phyloP scores from a whole-genome alignment of 2,329 filamentous ascomycete genomes.

The Penicillium rolfsii region DNA sequence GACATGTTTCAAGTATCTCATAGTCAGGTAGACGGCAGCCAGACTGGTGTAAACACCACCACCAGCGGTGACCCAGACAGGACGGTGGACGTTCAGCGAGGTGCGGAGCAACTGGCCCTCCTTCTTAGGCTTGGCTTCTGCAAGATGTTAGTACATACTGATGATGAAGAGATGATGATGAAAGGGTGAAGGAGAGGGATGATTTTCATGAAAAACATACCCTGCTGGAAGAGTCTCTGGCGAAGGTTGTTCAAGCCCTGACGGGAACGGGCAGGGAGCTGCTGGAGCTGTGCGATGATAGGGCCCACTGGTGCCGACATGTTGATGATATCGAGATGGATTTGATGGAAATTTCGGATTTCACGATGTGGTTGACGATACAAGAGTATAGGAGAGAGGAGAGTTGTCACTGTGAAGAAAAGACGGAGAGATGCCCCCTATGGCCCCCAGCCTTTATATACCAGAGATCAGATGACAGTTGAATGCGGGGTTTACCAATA shows the following conservation, averaged over 20 bases:
- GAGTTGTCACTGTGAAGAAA: conserved; percentile 9
- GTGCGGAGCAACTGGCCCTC: conserved; percentile 34
- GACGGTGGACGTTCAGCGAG: conserved; percentile 38
- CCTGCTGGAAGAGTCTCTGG: conserved; percentile 32
- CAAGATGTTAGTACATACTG: conserved; percentile 11
- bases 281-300: conserved; percentile 27
- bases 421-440: not conserved
- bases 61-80: conserved; percentile 38
- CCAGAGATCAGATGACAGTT: conserved; percentile 26
- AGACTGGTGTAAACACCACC: conserved; percentile 38
- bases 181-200: not conserved
- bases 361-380: conserved; percentile 7
- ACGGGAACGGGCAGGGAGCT: conserved; percentile 28
- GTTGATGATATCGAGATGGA: conserved; percentile 7
- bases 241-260: conserved; percentile 32
- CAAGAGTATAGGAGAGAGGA: conserved; percentile 16
- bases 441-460: conserved; percentile 22
- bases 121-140: conserved; percentile 34
- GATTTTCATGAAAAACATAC: conserved; percentile 17
- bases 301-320: conserved; percentile 32
- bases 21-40: conserved; percentile 37
- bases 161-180: not conserved
- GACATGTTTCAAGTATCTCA: conserved; percentile 35
- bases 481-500: conserved; percentile 27
- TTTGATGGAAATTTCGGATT: conserved; percentile 8